phyloP scores from a whole-genome alignment of 148 eudicot species.

The Selenicereus undatus region DNA sequence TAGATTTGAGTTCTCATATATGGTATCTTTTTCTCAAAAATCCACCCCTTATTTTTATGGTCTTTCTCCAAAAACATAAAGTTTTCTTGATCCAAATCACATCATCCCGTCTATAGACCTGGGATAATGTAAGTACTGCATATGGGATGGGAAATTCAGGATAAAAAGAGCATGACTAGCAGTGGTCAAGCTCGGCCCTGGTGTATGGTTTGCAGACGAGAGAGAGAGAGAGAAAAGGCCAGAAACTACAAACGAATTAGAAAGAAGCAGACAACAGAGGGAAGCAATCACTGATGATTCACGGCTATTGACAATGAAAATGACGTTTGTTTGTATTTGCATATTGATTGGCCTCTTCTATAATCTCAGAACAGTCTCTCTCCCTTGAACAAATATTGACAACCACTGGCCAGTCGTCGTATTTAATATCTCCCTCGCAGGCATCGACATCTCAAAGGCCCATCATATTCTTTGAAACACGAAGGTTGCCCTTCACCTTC shows the following conservation, averaged over 20 bases:
- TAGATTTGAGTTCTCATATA: not conserved
- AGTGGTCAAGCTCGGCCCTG: slow-evolving; percentile 17
- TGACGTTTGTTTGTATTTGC: slow-evolving; percentile 29
- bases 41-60: no score
- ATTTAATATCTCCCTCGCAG: not conserved
- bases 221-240: slow-evolving; percentile 14
- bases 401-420: not conserved
- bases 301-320: slow-evolving; percentile 31
- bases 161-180: slow-evolving; percentile 44
- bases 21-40: no score
- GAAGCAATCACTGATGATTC: slow-evolving; percentile 18
- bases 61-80: no score
- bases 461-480: slow-evolving; percentile 2
- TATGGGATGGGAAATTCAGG: slow-evolving; percentile 18
- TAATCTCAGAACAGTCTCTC: slow-evolving; percentile 18
- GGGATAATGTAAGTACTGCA: no score
- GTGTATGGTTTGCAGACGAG: slow-evolving; percentile 12
- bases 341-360: slow-evolving; percentile 17
- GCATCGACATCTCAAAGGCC: slow-evolving; percentile 16
- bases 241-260: not conserved
- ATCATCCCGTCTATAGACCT: no score
- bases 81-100: not conserved
- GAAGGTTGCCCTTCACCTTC: slow-evolving; percentile 3
- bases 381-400: not conserved
- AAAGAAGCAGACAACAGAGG: slow-evolving; percentile 16